These are phyloP conservation scores for Erodium maritimum DNA, from an alignment of 345 rosid genomes.

Conservation along the genomic window DNA sequence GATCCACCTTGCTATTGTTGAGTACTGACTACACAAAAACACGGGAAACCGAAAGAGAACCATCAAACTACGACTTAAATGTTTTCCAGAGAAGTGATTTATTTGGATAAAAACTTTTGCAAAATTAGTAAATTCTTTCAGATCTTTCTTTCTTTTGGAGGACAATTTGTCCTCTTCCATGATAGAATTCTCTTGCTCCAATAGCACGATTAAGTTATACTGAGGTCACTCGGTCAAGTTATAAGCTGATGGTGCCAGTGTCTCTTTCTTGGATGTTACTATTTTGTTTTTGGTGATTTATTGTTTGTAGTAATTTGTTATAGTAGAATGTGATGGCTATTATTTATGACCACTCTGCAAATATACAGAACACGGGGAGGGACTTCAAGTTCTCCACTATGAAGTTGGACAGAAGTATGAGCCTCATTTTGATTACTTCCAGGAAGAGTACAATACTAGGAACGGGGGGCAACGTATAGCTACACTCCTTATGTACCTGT, in stretches of 20 bases:
- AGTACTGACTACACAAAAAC: too few species aligned
- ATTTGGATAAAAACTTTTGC: too few species aligned
- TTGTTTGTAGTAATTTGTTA: not conserved
- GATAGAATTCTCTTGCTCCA: too few species aligned
- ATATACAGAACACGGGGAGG: slow-evolving; percentile 81
- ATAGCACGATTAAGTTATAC: too few species aligned
- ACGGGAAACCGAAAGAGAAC: too few species aligned
- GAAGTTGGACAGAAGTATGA: slow-evolving; percentile 92
- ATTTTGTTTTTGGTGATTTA: not conserved
- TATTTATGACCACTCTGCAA: slow-evolving; percentile 3
- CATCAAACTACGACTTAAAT: too few species aligned
- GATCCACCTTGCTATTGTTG: too few species aligned
- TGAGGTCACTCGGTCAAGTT: not conserved
- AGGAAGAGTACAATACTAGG: slow-evolving; percentile 67
- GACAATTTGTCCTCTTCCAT: too few species aligned
- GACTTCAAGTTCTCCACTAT: slow-evolving; percentile 88
- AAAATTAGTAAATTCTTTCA: too few species aligned
- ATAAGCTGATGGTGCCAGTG: not conserved
- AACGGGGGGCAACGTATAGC: slow-evolving; percentile 97
- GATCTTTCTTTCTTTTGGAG: too few species aligned
- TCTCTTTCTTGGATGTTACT: not conserved
- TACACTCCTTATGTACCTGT: slow-evolving; percentile 97
- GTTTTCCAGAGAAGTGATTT: too few species aligned
- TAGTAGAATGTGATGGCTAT: not conserved
- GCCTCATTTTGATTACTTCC: slow-evolving; percentile 89